Evolutionary conservation across 2,329 filamentous ascomycete genomes (phyloP), one percentile per base, ranked within the genome.

Genomic region (Alternaria triticimaculans): DNA sequence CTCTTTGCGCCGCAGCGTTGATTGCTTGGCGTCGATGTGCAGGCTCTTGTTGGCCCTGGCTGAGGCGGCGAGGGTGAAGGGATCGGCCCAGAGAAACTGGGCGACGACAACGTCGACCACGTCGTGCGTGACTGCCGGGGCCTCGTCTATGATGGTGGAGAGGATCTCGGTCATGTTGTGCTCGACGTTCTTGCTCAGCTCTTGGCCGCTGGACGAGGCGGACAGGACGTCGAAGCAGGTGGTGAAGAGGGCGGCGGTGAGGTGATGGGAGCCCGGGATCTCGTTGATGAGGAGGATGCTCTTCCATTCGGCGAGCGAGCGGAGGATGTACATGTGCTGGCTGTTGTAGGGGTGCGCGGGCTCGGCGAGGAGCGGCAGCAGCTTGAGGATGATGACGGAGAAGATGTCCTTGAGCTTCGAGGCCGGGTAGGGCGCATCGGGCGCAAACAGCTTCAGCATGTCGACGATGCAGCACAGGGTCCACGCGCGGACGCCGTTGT

Each of bases 361-460:
- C 74, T 97, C 91, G 74, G 93, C 91, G 25, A 98, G 88, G 49
- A 93, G 89, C 50, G 94, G 94, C 49, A 98, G 86, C 69, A 97
- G 91, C 53, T 90, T 90, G 62, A 89, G 90, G 72, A 97, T 88
- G 77, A 97, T 93, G 65, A 97, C 88, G 26, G 90, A 91, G 83
- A 98, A 99, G 78, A 98, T 95, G 82, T 97, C 94, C 93, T 97
- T 97, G 67, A 98, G 86, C 82, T 98, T 94, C 63, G 92, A 89
- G 44, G 88, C 89, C 23, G 93, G 96, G 81, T 97, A 98, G 18
- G 96, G 96, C 78, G 96, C 96, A 85, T 98, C 91, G 0, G 96
- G 96, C 26, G 96, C 96, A 81, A 93, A 97, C 61, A 99, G 87
- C 73, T 92, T 91, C 77, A 99, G 87, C 71, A 99, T 92, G 79